phyloP scores from a whole-genome alignment of 345 rosid species.

The Lepidium africanum region DNA sequence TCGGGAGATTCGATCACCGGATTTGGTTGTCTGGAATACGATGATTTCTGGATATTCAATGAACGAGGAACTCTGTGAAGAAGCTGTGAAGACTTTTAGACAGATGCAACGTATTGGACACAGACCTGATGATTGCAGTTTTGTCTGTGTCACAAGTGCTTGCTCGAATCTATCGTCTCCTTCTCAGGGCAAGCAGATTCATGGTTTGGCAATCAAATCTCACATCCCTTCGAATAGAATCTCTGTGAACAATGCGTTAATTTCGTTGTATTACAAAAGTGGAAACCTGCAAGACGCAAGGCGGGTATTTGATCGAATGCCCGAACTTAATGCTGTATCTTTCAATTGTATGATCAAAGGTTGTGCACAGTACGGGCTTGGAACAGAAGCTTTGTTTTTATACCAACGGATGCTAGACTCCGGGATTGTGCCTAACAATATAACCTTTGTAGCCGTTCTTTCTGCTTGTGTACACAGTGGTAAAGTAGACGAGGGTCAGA shows the following conservation, averaged over 20 bases:
- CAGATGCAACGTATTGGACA: constrained; percentile 56
- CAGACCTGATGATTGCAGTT: constrained; percentile 80
- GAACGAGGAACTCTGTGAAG: constrained; percentile 54
- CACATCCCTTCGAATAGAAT: constrained; percentile 58
- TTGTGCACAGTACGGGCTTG: constrained; percentile 72
- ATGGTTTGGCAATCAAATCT: constrained; percentile 61
- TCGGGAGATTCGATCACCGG: constrained; percentile 50
- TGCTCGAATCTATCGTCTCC: constrained; percentile 73
- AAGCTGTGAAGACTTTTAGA: constrained; percentile 59
- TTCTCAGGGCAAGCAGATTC: constrained; percentile 75
- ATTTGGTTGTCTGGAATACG: constrained; percentile 86
- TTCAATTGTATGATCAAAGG: constrained; percentile 76
- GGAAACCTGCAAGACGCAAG: constrained; percentile 72
- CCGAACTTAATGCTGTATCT: constrained; percentile 52
- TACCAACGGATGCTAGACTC: constrained; percentile 57
- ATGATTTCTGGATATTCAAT: constrained; percentile 80
- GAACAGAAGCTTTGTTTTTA: constrained; percentile 45
- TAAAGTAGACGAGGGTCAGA: constrained; percentile 53
- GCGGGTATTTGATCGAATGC: constrained; percentile 62
- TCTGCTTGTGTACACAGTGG: constrained; percentile 88
- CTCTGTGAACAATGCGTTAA: constrained; percentile 60
- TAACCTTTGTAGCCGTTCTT: constrained; percentile 79
- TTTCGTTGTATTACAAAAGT: constrained; percentile 67
- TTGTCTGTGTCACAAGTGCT: constrained; percentile 68
- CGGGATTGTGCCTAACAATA: constrained; percentile 47